These are phyloP conservation scores for Nakaseomyces nivariensis DNA, from an alignment of 1,139 yeast genomes.

Conservation along the genomic window DNA sequence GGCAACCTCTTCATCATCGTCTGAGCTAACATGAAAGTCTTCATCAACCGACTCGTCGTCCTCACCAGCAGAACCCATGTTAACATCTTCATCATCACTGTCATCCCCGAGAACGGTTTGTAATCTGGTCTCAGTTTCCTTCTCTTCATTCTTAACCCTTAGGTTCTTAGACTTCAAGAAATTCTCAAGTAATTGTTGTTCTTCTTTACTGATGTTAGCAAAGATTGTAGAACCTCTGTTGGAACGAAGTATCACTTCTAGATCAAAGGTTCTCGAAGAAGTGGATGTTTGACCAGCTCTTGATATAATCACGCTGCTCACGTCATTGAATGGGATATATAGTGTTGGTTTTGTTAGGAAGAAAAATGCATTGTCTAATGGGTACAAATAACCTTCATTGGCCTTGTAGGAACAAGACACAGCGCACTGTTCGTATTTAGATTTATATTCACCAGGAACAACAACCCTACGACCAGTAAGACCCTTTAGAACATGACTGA, in stretches of 20 bases:
- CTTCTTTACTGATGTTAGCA: conserved; percentile 85
- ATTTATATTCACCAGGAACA: conserved; percentile 76
- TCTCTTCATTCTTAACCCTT: conserved; percentile 79
- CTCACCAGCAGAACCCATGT: conserved; percentile 65
- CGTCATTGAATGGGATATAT: conserved; percentile 79
- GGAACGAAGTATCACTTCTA: conserved; percentile 63
- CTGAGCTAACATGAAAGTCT: conserved; percentile 54
- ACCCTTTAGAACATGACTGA: conserved; percentile 85
- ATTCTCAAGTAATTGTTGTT: conserved; percentile 67
- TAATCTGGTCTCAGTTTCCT: conserved; percentile 71
- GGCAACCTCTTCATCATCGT: conserved; percentile 59
- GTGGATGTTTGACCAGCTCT: conserved; percentile 78
- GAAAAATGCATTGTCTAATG: conserved; percentile 80
- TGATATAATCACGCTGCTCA: conserved; percentile 67
- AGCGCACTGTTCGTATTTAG: conserved; percentile 69
- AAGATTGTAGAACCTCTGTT: conserved; percentile 68
- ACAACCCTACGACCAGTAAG: conserved; percentile 78
- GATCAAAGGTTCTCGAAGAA: conserved; percentile 85
- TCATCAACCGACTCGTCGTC: conserved; percentile 64
- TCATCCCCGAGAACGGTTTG: conserved; percentile 68
- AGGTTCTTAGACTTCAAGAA: conserved; percentile 72
- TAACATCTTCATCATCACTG: conserved; percentile 55
- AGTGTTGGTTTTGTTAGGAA: conserved; percentile 93
- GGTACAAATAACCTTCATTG: conserved; percentile 85
- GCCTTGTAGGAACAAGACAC: conserved; percentile 90